Evolutionary conservation across 164 flowering plant species (phyloP).

Genomic region (Liriodendron chinense): DNA sequence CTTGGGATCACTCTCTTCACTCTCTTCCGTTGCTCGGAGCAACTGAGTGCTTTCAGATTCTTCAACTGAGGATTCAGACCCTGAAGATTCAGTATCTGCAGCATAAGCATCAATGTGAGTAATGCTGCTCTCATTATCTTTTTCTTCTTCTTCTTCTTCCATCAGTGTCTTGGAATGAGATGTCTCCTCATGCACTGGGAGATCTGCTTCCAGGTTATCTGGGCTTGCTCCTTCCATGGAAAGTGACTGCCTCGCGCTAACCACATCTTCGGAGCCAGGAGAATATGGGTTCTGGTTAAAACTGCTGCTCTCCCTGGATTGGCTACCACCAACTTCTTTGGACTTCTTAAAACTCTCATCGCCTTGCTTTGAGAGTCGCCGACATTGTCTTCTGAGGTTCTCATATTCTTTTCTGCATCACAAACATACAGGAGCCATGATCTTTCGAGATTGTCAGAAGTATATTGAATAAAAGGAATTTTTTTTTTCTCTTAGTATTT

Average conservation of each 20-base stretch:
- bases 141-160: constrained; percentile 25
- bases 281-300: constrained; percentile 31
- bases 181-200: constrained; percentile 5
- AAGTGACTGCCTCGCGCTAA: constrained; percentile 79
- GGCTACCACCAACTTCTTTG: constrained; percentile 19
- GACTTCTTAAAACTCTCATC: constrained; percentile 17
- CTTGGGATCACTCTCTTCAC: constrained; percentile 29
- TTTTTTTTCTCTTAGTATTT: too few relatives aligned
- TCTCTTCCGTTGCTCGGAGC: constrained; percentile 16
- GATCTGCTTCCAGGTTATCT: constrained; percentile 34
- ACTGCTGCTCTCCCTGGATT: constrained; percentile 16
- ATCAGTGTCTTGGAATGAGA: constrained; percentile 19
- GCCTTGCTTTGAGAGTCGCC: constrained; percentile 21
- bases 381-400: constrained; percentile 43
- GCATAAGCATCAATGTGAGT: constrained; percentile 16
- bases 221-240: constrained; percentile 48
- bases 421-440: neutral
- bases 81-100: constrained; percentile 26
- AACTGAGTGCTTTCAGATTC: constrained; percentile 9
- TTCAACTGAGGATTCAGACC: constrained; percentile 13
- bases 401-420: constrained; percentile 51
- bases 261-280: constrained; percentile 65
- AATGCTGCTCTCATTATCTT: constrained; percentile 23
- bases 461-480: neutral
- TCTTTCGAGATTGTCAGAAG: neutral